Base-by-base conservation (phyloP, 2,329 filamentous ascomycete species). In the Botrytis squamosa region DNA sequence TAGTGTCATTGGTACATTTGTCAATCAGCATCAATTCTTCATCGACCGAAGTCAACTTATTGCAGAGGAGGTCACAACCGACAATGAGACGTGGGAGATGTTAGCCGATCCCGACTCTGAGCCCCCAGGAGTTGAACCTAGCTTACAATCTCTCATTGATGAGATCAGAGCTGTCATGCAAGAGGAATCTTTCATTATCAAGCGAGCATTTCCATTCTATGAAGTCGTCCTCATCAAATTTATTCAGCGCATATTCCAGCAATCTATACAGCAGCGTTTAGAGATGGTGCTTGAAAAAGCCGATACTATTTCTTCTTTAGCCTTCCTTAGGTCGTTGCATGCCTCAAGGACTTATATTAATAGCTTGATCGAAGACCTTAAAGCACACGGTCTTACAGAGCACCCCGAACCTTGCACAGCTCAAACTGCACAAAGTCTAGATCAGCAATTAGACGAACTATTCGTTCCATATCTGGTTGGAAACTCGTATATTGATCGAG, bases 21-120 rank as follows among this genome's bases (percentile, higher is more conserved):
- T 99, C 80, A 99, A 99, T 81, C 96, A 99, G 82, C 97, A 99
- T 83, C 94, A 97, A 80, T 99, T 99, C 87, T 99, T 99, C 84
- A 98, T 99, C 80, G 96, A 98, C 81, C 88, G 95, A 40, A 96
- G 94, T 77, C 95, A 98, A 82, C 86, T 99, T 73, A 91, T 97
- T 68, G 88, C 89, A 20, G 93, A 96, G 78, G 88, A 85, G n/a
- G 87, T 89, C 67, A 87, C 77, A 18, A 80, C 80, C 36, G 81
- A 82, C 73, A 81, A 87, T 74, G 89, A 94, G 75, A 91, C 90
- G 2, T 98, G 95, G 95, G 95, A 98, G 73, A 91, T 92, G 77
- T 86, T 99, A 70, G 95, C 97, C 65, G 96, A 99, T 80, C 97
- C 97, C 0, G 96, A 99, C 83, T 90, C 93, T 0, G 95, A 97